Percentiles rank a stretch among this genome's conserved stretches.
Evolutionary conservation across 306 rosid species (phyloP).

Genomic region (Gynostemma pentaphyllum): DNA sequence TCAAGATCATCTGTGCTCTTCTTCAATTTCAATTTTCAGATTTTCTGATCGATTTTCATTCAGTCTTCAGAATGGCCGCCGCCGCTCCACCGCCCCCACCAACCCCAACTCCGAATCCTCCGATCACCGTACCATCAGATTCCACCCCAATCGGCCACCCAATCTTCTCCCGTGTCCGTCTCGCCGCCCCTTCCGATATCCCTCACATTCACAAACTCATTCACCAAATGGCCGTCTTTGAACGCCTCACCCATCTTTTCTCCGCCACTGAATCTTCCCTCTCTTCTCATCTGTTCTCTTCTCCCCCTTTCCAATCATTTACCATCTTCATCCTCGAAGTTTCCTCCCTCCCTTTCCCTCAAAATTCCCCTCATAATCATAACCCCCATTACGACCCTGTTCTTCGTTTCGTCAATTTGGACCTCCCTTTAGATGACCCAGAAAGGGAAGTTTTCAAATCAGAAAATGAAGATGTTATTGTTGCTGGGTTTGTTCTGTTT

Average conservation of each 20-base stretch:
- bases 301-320: conserved; percentile 62
- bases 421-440: conserved; percentile 49
- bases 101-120: conserved; percentile 29
- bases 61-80: conserved; percentile 34
- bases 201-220: conserved; percentile 79
- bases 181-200: conserved; percentile 46
- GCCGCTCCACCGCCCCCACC: conserved; percentile 85
- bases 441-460: conserved; percentile 33
- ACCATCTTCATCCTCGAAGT: conserved; percentile 71
- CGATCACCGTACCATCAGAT: conserved; percentile 15
- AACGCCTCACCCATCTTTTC: conserved; percentile 51
- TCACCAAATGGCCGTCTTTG: conserved; percentile 74
- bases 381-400: conserved; percentile 29
- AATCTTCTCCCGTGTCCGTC: conserved; percentile 62
- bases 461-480: conserved; percentile 4
- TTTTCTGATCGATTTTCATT: not conserved
- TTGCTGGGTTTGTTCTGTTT: conserved; percentile 68
- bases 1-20: no score
- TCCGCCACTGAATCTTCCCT: conserved; percentile 64
- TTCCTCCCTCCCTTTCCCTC: conserved; percentile 37
- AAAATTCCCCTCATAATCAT: not conserved
- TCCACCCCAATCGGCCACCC: conserved; percentile 35
- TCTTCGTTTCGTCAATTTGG: conserved; percentile 20
- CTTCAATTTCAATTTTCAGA: not conserved
- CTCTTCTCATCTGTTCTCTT: conserved; percentile 49